phyloP scores from a whole-genome alignment of 2,329 filamentous ascomycete genomes.

The Sphaerulina vaccinii region DNA sequence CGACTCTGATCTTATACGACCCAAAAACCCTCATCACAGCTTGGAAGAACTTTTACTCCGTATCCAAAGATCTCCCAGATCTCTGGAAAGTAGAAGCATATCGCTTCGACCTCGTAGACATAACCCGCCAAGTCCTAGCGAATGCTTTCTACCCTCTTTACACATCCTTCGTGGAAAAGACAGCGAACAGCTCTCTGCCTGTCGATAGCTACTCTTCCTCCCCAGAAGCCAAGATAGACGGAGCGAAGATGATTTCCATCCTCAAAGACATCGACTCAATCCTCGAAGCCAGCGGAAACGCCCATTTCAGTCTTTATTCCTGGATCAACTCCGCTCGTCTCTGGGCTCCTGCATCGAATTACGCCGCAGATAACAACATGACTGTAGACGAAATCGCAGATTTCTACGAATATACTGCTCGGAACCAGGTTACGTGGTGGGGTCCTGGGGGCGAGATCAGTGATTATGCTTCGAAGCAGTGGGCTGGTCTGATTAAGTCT shows the following conservation, averaged over 20 bases:
- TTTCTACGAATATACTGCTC: conserved; percentile 49
- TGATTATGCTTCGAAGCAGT: conserved; percentile 53
- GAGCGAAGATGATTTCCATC: conserved; percentile 37
- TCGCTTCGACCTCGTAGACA: conserved; percentile 50
- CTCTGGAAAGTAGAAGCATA: conserved; percentile 48
- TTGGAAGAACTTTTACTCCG: conserved; percentile 35
- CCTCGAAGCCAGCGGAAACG: conserved; percentile 40
- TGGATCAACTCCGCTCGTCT: conserved; percentile 46
- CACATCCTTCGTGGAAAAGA: conserved; percentile 35
- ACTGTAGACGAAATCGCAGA: conserved; percentile 30
- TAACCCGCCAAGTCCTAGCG: conserved; percentile 50
- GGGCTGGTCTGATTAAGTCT: conserved; percentile 47
- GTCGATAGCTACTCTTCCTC: conserved; percentile 23
- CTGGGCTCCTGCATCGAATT: conserved; percentile 26
- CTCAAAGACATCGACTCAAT: conserved; percentile 44
- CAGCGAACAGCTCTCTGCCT: conserved; percentile 34
- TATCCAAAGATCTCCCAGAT: conserved; percentile 27
- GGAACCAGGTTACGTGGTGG: conserved; percentile 55
- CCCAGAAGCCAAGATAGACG: conserved; percentile 28
- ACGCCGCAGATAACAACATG: background rate
- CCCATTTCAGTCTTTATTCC: conserved; percentile 44
- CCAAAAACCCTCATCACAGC: conserved; percentile 40
- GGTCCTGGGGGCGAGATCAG: conserved; percentile 49
- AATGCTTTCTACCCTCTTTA: conserved; percentile 49
- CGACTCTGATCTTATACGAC: conserved; percentile 47